Conservation (phyloP, 257 asterid genomes). For the Oldenlandia corymbosa region DNA sequence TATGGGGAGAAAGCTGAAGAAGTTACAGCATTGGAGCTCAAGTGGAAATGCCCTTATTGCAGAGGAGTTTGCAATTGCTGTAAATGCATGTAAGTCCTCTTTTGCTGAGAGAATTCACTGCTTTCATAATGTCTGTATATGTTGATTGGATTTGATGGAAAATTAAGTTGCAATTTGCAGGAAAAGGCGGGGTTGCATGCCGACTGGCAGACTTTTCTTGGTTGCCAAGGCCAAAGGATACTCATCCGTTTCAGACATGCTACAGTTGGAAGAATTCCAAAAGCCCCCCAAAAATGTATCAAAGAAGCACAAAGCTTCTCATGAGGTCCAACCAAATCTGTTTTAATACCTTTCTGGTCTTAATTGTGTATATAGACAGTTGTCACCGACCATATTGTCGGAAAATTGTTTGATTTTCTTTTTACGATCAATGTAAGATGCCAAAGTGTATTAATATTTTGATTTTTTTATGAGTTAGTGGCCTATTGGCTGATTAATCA, state of each 20-base stretch:
- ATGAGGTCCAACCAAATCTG: slow-evolving; percentile 4
- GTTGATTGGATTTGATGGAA: neutral
- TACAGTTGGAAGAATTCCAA: slow-evolving; percentile 7
- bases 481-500: neutral
- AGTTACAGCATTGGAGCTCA: slow-evolving; percentile 3
- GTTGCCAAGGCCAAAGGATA: slow-evolving; percentile 15
- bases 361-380: neutral
- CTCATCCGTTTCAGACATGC: slow-evolving; percentile 20
- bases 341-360: neutral
- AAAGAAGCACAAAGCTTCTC: neutral
- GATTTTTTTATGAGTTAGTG: neutral
- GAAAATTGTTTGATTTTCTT: neutral
- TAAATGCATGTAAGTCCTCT: slow-evolving; percentile 21
- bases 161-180: slow-evolving; percentile 2
- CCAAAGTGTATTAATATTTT: neutral
- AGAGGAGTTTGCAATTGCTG: slow-evolving; percentile 29
- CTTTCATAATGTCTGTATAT: neutral
- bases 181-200: slow-evolving; percentile 17
- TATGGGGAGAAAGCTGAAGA: slow-evolving; percentile 22
- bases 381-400: no score
- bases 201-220: slow-evolving; percentile 10
- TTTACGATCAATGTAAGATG: neutral
- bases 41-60: slow-evolving; percentile 26
- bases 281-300: neutral
- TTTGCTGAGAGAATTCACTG: neutral